Evolutionary conservation across 495 filamentous ascomycete genomes (phyloP), one percentile per base, ranked within the genome.

Genomic region (Penicillium lagena): DNA sequence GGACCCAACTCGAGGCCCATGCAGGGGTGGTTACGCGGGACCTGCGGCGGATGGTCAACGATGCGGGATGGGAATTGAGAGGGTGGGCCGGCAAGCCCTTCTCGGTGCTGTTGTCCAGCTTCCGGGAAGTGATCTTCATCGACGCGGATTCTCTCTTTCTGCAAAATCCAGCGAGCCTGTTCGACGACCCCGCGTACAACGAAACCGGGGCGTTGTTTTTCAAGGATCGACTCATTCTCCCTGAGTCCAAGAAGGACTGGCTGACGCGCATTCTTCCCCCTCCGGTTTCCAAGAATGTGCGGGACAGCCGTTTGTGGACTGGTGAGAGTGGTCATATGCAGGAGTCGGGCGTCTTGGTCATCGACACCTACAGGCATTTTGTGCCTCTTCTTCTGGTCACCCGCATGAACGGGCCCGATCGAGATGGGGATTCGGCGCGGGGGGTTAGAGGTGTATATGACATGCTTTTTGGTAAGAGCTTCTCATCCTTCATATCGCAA

Each of bases 71-170:
- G 58, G 42, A 37, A 12, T 33, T 62, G 15, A 32, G 31, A 6
- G 59, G 59, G 1, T 62, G 57, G 48, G 61, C 57, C 0, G 47
- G 41, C 14, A 79, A 79, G 46, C 50, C 60, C 9, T 64, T 75
- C 29, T 60, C 73, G 8, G 65, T 78, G n/a, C 47, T 78, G 1
- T 64, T 74, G 35, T 72, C 67, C 0, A 62, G 59, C 32, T 79
- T 77, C 47, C 60, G 70, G 13, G 55, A 72, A 47, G 58, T 71
- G 1, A 66, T 78, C 17, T 77, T 76, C 49, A 67, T 78, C 41
- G 75, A 78, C 50, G 65, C 69, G 12, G 73, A 77, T 43, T 48
- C 54, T 13, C 57, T 75, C 8, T 71, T 75, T 9, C 43, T 73
- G 8, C 48, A 55, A 13, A 58, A 68, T 37, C 73, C 73, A 2